Conservation (phyloP, 306 rosid species). For the Spatholobus suberectus region DNA sequence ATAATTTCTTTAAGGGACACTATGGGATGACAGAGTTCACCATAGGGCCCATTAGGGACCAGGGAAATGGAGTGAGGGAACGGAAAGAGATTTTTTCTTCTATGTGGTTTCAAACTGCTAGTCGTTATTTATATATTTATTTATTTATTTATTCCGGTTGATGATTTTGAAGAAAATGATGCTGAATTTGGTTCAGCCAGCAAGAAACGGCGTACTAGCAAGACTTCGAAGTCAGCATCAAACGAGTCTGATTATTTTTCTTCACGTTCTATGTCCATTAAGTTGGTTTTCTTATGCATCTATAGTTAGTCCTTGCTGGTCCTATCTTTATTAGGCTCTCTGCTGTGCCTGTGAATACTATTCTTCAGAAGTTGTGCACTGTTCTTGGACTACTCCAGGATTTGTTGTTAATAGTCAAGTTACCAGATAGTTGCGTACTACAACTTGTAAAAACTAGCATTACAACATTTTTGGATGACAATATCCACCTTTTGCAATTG, state of each 20-base stretch:
- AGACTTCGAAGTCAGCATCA: slow-evolving; percentile 65
- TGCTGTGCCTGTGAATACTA: slow-evolving; percentile 73
- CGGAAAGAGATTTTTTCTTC: slow-evolving; percentile 35
- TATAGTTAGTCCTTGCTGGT: slow-evolving; percentile 26
- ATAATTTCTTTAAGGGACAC: slow-evolving; percentile 15
- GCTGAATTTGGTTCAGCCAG: slow-evolving; percentile 81
- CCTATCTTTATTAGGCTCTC: slow-evolving; percentile 71
- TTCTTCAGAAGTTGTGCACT: slow-evolving; percentile 97
- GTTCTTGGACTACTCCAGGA: slow-evolving; percentile 90
- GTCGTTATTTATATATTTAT: no score
- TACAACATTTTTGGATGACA: slow-evolving; percentile 90
- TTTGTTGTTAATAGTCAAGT: slow-evolving; percentile 83
- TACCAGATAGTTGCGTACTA: slow-evolving; percentile 95
- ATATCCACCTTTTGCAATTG: slow-evolving; percentile 94
- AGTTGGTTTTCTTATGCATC: slow-evolving; percentile 26
- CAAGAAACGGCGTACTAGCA: slow-evolving; percentile 82
- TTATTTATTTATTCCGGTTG: slow-evolving; percentile 61
- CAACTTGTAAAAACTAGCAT: slow-evolving; percentile 93
- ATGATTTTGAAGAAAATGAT: slow-evolving; percentile 79
- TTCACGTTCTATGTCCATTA: slow-evolving; percentile 23
- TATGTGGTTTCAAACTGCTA: slow-evolving; percentile 26
- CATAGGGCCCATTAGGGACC: slow-evolving; percentile 9
- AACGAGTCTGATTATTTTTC: slow-evolving; percentile 66
- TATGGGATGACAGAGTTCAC: slow-evolving; percentile 11
- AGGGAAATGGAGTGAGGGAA: not conserved